A percentile compares a stretch with the other conserved stretches of the same genome.
Evolutionary conservation across 2,329 filamentous ascomycete species (phyloP).

Genomic region (Harringtonia aguacate): DNA sequence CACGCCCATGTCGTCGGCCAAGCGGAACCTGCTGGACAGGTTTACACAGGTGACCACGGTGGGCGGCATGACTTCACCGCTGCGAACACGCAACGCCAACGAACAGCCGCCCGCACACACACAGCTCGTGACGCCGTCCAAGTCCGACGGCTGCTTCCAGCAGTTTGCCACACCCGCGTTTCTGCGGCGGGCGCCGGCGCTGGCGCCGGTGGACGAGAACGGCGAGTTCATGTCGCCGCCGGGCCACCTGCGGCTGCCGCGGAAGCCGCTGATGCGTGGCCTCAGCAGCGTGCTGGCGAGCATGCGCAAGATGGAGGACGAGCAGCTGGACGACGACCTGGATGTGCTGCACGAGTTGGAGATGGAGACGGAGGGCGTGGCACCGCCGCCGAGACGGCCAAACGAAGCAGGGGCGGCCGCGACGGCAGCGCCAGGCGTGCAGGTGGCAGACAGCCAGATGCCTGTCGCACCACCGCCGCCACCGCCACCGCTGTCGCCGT

Average conservation of each 20-base stretch:
- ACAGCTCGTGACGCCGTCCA: slow-evolving; percentile 3
- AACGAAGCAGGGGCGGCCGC: background rate
- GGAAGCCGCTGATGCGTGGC: slow-evolving; percentile 54
- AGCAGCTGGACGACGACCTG: slow-evolving; percentile 60
- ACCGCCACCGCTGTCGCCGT: background rate
- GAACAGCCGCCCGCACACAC: background rate
- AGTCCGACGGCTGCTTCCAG: slow-evolving; percentile 31
- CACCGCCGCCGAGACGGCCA: slow-evolving; percentile 10
- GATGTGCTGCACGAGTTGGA: slow-evolving; percentile 67
- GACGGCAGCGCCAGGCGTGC: background rate
- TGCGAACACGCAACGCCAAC: slow-evolving; percentile 35
- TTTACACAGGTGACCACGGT: slow-evolving; percentile 5
- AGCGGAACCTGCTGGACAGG: slow-evolving; percentile 48
- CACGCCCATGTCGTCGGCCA: slow-evolving; percentile 46
- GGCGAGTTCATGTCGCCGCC: slow-evolving; percentile 33
- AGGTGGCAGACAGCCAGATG: slow-evolving; percentile 15
- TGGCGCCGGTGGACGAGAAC: slow-evolving; percentile 47
- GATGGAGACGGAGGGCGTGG: slow-evolving; percentile 19
- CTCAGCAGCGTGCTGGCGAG: slow-evolving; percentile 65
- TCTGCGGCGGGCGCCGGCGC: slow-evolving; percentile 37
- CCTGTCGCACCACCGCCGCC: slow-evolving; percentile 6
- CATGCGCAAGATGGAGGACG: slow-evolving; percentile 59
- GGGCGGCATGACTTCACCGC: slow-evolving; percentile 24
- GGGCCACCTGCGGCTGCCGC: slow-evolving; percentile 40
- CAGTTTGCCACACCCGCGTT: slow-evolving; percentile 63